Conservation (phyloP, 176 grass and related monocot genomes). For the Lolium perenne region DNA sequence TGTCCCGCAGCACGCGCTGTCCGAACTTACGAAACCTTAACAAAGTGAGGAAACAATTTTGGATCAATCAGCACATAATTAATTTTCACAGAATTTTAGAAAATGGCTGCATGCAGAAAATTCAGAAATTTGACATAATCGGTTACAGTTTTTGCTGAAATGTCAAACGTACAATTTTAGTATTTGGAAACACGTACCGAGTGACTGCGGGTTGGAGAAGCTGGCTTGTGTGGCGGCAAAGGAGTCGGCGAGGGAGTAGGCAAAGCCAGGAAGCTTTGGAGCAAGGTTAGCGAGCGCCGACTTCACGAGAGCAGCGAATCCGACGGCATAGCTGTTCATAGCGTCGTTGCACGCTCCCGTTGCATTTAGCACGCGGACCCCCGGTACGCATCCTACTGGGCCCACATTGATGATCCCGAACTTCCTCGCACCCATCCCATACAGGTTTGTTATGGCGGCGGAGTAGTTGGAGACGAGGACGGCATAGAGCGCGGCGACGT, state of each 20-base stretch:
- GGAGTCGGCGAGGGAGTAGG: no score
- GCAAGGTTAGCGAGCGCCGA: slow-evolving; percentile 29
- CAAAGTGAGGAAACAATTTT: slow-evolving; percentile 59
- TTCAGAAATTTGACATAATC: no score
- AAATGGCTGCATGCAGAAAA: no score
- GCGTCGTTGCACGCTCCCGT: slow-evolving; percentile 57
- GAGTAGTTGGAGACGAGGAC: slow-evolving; percentile 42
- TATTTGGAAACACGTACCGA: no score
- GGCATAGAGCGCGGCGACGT: neutral
- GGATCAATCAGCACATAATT: slow-evolving; percentile 36
- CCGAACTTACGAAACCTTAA: slow-evolving; percentile 50
- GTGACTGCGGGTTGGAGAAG: no score
- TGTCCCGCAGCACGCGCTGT: slow-evolving; percentile 81
- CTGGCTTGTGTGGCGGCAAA: no score
- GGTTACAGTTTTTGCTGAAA: no score
- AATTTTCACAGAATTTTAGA: slow-evolving; percentile 48
- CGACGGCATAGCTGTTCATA: no score
- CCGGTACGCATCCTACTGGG: slow-evolving; percentile 76
- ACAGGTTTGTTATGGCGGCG: neutral
- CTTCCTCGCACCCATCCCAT: slow-evolving; percentile 48
- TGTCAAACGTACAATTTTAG: no score
- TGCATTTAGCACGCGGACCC: slow-evolving; percentile 70
- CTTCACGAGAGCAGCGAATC: slow-evolving; percentile 15
- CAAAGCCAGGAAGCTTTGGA: no score
- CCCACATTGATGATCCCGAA: slow-evolving; percentile 76